Conservation (phyloP, 257 asterid genomes). For the Ilex aquifolium region DNA sequence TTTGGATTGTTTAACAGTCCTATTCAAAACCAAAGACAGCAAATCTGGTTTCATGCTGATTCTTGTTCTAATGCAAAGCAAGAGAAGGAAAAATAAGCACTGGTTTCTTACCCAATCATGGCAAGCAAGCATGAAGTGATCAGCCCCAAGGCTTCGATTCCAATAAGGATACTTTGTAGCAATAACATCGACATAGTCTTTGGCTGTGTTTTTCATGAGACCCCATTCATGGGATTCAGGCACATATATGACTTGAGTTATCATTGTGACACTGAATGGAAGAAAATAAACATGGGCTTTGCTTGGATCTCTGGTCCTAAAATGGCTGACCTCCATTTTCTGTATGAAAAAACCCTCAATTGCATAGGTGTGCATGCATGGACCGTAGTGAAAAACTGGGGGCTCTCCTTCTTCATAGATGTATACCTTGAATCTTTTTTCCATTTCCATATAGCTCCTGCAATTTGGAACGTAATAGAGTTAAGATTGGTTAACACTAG, state of each 20-base stretch:
- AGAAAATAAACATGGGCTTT: slow-evolving; percentile 59
- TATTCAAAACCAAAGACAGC: too few species aligned
- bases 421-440: slow-evolving; percentile 45
- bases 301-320: slow-evolving; percentile 46
- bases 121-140: slow-evolving; percentile 83
- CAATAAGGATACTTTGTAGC: slow-evolving; percentile 50
- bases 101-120: slow-evolving; percentile 65
- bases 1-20: too few species aligned
- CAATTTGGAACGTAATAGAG: background rate
- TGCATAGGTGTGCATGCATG: slow-evolving; percentile 53
- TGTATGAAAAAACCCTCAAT: slow-evolving; percentile 64
- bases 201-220: slow-evolving; percentile 27
- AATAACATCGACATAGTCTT: slow-evolving; percentile 26
- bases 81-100: too few species aligned
- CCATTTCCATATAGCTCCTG: slow-evolving; percentile 76
- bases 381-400: slow-evolving; percentile 66
- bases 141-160: slow-evolving; percentile 74
- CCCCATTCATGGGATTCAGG: slow-evolving; percentile 45
- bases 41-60: too few species aligned
- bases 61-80: too few species aligned
- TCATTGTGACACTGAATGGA: slow-evolving; percentile 57
- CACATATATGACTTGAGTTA: slow-evolving; percentile 38
- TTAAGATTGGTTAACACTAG: too few species aligned
- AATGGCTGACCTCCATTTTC: slow-evolving; percentile 36
- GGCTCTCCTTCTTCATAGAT: slow-evolving; percentile 71